Conservation (phyloP, 176 grass and related monocot genomes). For the Bothriochloa decipiens region DNA sequence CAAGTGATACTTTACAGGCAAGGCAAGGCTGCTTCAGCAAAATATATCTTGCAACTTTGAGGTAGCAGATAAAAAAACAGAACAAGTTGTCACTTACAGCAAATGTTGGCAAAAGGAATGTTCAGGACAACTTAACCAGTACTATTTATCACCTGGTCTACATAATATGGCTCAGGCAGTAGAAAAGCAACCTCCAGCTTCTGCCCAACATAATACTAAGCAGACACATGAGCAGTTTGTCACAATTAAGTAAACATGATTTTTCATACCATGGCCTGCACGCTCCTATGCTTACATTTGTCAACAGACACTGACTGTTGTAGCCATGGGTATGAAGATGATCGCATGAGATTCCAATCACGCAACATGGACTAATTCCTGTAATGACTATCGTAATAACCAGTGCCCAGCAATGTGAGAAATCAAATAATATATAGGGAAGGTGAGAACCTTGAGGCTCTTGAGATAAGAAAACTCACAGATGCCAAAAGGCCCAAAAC, state of each 20-base stretch:
- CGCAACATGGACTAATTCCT: constrained; percentile 59
- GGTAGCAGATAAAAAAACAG: constrained; percentile 26
- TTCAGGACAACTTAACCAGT: constrained; percentile 59
- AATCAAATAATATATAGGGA: constrained; percentile 63
- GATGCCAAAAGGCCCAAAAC: constrained; percentile 69
- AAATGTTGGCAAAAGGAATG: constrained; percentile 49
- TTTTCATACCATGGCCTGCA: constrained; percentile 62
- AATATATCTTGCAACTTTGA: constrained; percentile 48
- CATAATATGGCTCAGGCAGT: constrained; percentile 52
- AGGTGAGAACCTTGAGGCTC: constrained; percentile 56
- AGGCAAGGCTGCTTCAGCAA: constrained; percentile 33
- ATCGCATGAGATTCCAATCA: constrained; percentile 58
- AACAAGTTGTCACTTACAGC: constrained; percentile 61
- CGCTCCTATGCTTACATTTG: constrained; percentile 59
- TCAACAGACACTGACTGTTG: constrained; percentile 50
- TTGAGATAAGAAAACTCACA: constrained; percentile 69
- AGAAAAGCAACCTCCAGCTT: constrained; percentile 55
- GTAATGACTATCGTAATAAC: constrained; percentile 61
- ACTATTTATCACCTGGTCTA: constrained; percentile 63
- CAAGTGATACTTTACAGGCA: constrained; percentile 40
- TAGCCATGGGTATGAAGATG: constrained; percentile 48
- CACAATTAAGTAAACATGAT: constrained; percentile 57
- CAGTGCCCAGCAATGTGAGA: constrained; percentile 52
- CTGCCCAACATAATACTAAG: constrained; percentile 68
- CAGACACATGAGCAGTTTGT: constrained; percentile 56